phyloP scores from a whole-genome alignment of 2,329 filamentous ascomycete species.

The Penicillium sp. region DNA sequence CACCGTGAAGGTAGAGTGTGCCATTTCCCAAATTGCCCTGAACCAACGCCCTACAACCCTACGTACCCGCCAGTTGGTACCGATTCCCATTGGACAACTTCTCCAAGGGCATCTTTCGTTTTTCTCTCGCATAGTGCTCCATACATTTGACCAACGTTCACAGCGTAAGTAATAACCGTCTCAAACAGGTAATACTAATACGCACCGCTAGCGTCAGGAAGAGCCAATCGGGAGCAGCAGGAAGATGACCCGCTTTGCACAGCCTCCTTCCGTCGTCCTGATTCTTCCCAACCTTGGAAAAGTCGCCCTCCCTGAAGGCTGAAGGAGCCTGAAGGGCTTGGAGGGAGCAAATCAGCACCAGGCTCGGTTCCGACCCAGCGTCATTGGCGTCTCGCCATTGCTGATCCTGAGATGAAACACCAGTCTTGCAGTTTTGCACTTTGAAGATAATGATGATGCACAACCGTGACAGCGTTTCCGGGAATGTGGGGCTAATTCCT shows the following conservation, averaged over 20 bases:
- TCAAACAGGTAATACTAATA: slow-evolving; percentile 26
- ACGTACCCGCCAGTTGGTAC: not conserved
- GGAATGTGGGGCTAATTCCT: slow-evolving; percentile 11
- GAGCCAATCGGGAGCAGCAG: slow-evolving; percentile 26
- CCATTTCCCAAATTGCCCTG: not conserved
- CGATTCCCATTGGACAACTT: not conserved
- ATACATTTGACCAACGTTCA: not conserved
- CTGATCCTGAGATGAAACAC: slow-evolving; percentile 25
- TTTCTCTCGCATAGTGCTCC: not conserved
- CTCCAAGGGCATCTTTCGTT: not conserved
- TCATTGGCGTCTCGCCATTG: slow-evolving; percentile 25
- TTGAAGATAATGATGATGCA: not conserved
- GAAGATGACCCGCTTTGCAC: slow-evolving; percentile 32
- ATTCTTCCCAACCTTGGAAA: slow-evolving; percentile 26
- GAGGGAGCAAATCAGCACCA: slow-evolving; percentile 23
- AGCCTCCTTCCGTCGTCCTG: slow-evolving; percentile 26
- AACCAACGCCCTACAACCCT: slow-evolving; percentile 5
- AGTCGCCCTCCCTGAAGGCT: slow-evolving; percentile 21
- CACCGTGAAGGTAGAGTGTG: not conserved
- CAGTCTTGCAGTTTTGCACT: not conserved
- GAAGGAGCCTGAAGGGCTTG: not conserved
- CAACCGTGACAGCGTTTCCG: slow-evolving; percentile 14
- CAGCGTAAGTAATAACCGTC: slow-evolving; percentile 18
- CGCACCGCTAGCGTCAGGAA: not conserved
- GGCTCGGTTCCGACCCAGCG: slow-evolving; percentile 13